phyloP scores from a whole-genome alignment of 306 rosid species.

The Sophora flavescens region DNA sequence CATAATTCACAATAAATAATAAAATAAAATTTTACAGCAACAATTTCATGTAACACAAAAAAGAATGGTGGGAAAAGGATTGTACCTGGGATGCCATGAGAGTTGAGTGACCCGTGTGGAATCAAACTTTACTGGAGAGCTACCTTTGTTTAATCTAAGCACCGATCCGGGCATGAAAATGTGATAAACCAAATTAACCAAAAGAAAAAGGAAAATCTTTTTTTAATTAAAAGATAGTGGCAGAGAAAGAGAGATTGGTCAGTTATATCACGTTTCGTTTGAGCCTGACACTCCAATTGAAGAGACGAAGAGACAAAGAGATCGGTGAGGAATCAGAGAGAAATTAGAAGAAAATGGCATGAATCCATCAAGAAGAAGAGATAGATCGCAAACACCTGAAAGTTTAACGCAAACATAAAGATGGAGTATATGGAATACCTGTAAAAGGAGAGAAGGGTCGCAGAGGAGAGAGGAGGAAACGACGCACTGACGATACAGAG shows the following conservation, averaged over 20 bases:
- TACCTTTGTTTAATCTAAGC: conserved; percentile 53
- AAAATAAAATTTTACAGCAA: background rate
- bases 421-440: no score
- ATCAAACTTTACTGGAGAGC: conserved; percentile 64
- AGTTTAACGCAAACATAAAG: no score
- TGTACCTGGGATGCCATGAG: conserved; percentile 94
- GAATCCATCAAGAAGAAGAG: no score
- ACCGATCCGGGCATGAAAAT: conserved; percentile 64
- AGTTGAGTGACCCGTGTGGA: conserved; percentile 88
- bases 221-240: background rate
- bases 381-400: no score
- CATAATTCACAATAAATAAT: background rate
- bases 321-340: conserved; percentile 56
- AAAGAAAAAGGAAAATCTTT: background rate
- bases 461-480: no score
- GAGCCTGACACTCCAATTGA: conserved; percentile 56
- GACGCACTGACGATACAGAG: no score
- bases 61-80: background rate
- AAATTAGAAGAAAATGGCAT: conserved; percentile 39
- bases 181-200: background rate
- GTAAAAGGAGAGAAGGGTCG: no score
- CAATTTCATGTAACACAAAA: background rate
- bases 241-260: background rate
- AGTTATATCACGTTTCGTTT: conserved; percentile 47
- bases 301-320: conserved; percentile 57